Evolutionary conservation across 768 basidiomycete species (phyloP).

Genomic region (Russula earlei): DNA sequence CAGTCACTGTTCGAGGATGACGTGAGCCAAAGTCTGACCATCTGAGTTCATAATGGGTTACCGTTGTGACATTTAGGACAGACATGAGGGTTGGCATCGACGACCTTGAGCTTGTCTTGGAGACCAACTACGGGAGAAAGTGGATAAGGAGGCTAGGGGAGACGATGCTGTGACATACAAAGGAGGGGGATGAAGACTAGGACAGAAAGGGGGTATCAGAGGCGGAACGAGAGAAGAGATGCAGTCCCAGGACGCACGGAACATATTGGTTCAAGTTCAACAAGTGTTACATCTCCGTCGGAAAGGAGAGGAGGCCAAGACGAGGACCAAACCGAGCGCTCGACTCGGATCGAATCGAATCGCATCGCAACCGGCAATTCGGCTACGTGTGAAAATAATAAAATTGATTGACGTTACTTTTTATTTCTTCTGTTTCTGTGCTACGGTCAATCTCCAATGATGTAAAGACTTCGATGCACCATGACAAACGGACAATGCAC

Average conservation of each 20-base stretch:
- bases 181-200: conserved; percentile 32
- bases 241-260: not conserved
- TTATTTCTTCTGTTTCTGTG: no score
- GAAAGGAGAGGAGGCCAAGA: no score
- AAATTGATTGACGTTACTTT: no score
- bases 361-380: no score
- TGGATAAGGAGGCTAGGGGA: not conserved
- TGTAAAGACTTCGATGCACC: conserved; percentile 3
- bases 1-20: conserved; percentile 36
- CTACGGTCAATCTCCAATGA: conserved; percentile 1
- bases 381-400: no score
- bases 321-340: no score
- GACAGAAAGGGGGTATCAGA: not conserved
- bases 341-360: no score
- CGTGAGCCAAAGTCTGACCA: not conserved
- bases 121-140: conserved; percentile 47
- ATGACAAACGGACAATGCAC: no score
- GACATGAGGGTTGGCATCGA: conserved; percentile 42
- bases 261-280: not conserved
- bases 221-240: not conserved
- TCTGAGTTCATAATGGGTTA: conserved; percentile 22
- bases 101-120: conserved; percentile 47
- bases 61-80: conserved; percentile 72
- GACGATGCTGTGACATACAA: conserved; percentile 22
- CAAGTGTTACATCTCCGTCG: no score